These are phyloP conservation scores for Nitzschia sp. DNA, from an alignment of 108 stramenopile species.

Conservation along the genomic window DNA sequence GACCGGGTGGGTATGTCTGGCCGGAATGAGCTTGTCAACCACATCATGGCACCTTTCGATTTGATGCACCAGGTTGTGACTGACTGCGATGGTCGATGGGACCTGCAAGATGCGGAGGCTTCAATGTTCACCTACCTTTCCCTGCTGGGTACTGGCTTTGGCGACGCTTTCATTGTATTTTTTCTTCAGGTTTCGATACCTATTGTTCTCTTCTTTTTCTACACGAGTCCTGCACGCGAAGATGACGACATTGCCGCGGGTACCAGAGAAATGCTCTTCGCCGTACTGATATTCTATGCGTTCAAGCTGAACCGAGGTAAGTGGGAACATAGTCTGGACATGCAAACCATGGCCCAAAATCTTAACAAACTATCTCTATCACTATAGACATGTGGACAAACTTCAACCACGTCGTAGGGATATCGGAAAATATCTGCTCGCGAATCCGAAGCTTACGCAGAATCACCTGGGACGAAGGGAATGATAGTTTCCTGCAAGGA, in stretches of 20 bases:
- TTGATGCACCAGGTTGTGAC: conserved; percentile 24
- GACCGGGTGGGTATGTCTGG: conserved; percentile 33
- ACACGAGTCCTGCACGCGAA: conserved; percentile 8
- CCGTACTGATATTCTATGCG: conserved; percentile 43
- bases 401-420: conserved; percentile 27
- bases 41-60: conserved; percentile 23
- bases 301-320: conserved; percentile 45
- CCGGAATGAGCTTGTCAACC: conserved; percentile 32
- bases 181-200: conserved; percentile 43
- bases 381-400: conserved; percentile 20
- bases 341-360: not conserved
- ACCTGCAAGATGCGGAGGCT: conserved; percentile 23
- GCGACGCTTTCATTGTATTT: conserved; percentile 36
- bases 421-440: conserved; percentile 30
- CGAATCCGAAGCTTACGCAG: conserved; percentile 36
- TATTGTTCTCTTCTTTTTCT: conserved; percentile 18
- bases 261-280: conserved; percentile 42
- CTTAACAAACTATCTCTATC: not conserved
- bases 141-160: conserved; percentile 41
- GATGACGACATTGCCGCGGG: conserved; percentile 15
- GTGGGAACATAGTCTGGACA: not conserved
- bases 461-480: conserved; percentile 41
- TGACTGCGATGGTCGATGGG: conserved; percentile 21
- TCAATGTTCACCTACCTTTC: conserved; percentile 48
- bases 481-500: conserved; percentile 41